These are phyloP conservation scores for Plenodomus tracheiphilus DNA, from an alignment of 2,329 filamentous ascomycete genomes.

Conservation along the genomic window DNA sequence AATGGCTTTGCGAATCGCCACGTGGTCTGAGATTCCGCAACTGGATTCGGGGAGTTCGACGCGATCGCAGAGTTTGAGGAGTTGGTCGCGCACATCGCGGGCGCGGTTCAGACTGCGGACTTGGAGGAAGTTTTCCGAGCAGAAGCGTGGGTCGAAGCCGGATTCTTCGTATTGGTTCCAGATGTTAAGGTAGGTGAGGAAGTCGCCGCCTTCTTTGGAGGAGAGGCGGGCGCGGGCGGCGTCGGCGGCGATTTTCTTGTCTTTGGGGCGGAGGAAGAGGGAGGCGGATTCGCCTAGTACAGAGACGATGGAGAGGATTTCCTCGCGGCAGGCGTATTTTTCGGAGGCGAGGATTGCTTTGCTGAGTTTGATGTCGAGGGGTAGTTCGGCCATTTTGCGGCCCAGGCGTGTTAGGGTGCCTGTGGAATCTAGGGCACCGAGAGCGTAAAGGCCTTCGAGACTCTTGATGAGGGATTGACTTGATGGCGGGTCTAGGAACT, in stretches of 20 bases:
- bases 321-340: constrained; percentile 89
- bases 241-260: constrained; percentile 96
- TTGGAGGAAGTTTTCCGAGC: constrained; percentile 90
- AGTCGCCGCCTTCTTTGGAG: constrained; percentile 86
- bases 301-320: constrained; percentile 89
- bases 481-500: constrained; percentile 93
- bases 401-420: constrained; percentile 90
- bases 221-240: constrained; percentile 88
- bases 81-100: constrained; percentile 88
- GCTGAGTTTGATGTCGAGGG: constrained; percentile 87
- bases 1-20: constrained; percentile 83
- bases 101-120: constrained; percentile 86
- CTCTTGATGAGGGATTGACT: constrained; percentile 87
- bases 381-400: constrained; percentile 93
- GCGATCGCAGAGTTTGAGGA: constrained; percentile 88
- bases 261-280: constrained; percentile 92
- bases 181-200: constrained; percentile 84
- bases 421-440: constrained; percentile 85
- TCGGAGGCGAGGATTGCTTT: constrained; percentile 87
- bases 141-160: constrained; percentile 86
- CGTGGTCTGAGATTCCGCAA: constrained; percentile 70
- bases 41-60: constrained; percentile 77
- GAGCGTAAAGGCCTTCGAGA: constrained; percentile 86
- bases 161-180: constrained; percentile 95
- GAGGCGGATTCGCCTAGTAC: constrained; percentile 89